Percentiles rank a stretch among this genome's conserved stretches.
phyloP scores from a whole-genome alignment of 108 stramenopile genomes.

The Cyclotella choctawhatcheeana region DNA sequence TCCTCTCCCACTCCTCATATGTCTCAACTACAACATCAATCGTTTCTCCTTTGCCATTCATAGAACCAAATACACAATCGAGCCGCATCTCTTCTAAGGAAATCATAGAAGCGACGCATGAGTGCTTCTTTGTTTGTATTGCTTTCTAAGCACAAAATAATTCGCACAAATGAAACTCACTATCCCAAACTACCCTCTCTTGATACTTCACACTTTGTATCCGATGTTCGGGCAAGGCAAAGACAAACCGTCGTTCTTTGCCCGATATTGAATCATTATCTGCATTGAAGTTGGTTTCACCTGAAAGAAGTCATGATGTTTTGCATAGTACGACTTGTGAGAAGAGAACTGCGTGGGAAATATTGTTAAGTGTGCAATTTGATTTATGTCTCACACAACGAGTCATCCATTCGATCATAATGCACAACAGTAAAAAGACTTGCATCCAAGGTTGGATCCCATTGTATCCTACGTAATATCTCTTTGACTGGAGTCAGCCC shows the following conservation, averaged over 20 bases:
- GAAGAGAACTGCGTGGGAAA: too few relatives aligned
- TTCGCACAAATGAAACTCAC: too few relatives aligned
- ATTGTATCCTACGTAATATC: slow-evolving; percentile 80
- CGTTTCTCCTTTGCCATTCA: slow-evolving; percentile 57
- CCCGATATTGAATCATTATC: slow-evolving; percentile 72
- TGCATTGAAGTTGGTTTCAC: slow-evolving; percentile 77
- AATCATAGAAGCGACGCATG: too few relatives aligned
- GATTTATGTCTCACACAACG: too few relatives aligned
- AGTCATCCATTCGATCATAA: slow-evolving; percentile 74
- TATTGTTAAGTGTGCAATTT: too few relatives aligned
- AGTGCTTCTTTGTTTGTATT: too few relatives aligned
- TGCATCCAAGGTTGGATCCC: slow-evolving; percentile 56
- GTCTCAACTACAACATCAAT: slow-evolving; percentile 68
- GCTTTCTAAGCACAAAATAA: too few relatives aligned
- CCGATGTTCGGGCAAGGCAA: slow-evolving; percentile 87
- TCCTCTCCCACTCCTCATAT: slow-evolving; percentile 81
- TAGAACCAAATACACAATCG: slow-evolving; percentile 76
- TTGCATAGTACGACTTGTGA: too few relatives aligned
- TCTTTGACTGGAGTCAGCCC: slow-evolving; percentile 70
- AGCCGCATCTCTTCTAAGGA: slow-evolving; percentile 53
- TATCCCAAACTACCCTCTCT: slow-evolving; percentile 86
- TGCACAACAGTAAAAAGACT: slow-evolving; percentile 71
- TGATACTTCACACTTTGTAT: slow-evolving; percentile 78
- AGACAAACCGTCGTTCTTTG: slow-evolving; percentile 58
- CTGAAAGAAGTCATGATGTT: too few relatives aligned